These are phyloP conservation scores for Kwoniella shivajii DNA, from an alignment of 1,284 basidiomycete species.

Conservation along the genomic window DNA sequence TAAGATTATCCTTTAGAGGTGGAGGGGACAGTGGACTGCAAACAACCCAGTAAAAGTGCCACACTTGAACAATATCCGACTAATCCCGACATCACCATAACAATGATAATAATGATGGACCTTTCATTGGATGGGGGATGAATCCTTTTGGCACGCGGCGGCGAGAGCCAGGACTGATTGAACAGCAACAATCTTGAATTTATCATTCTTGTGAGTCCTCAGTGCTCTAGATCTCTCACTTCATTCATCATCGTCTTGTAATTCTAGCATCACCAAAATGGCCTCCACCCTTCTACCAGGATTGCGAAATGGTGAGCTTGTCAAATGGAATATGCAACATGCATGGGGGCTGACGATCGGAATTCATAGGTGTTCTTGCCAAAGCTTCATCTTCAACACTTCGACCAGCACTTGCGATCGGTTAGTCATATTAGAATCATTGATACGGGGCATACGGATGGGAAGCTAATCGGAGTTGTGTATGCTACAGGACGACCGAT, in stretches of 20 bases:
- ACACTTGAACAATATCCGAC: neutral
- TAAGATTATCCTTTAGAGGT: too few relatives aligned
- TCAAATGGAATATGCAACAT: neutral
- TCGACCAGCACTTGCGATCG: conserved; percentile 42
- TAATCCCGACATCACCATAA: conserved; percentile 3
- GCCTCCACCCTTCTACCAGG: conserved; percentile 37
- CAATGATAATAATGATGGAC: conserved; percentile 1
- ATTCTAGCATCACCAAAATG: conserved; percentile 22
- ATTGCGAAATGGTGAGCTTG: conserved; percentile 35
- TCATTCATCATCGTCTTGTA: neutral
- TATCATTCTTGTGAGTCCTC: neutral
- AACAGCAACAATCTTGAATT: neutral
- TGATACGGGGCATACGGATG: neutral
- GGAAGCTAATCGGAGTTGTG: conserved; percentile 2
- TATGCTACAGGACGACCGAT: conserved; percentile 35
- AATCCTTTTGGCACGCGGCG: neutral
- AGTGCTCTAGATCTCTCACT: neutral
- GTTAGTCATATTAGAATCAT: conserved; percentile 20
- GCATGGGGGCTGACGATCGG: conserved; percentile 1
- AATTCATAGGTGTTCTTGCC: conserved; percentile 22
- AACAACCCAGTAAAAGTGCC: neutral
- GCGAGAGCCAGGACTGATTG: conserved; percentile 4
- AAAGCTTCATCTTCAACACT: conserved; percentile 40
- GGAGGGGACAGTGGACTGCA: neutral
- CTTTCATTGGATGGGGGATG: conserved; percentile 6